Percentiles rank a stretch among this genome's conserved stretches.
phyloP scores from a whole-genome alignment of 129 eudicot species.

The Glebionis coronaria region DNA sequence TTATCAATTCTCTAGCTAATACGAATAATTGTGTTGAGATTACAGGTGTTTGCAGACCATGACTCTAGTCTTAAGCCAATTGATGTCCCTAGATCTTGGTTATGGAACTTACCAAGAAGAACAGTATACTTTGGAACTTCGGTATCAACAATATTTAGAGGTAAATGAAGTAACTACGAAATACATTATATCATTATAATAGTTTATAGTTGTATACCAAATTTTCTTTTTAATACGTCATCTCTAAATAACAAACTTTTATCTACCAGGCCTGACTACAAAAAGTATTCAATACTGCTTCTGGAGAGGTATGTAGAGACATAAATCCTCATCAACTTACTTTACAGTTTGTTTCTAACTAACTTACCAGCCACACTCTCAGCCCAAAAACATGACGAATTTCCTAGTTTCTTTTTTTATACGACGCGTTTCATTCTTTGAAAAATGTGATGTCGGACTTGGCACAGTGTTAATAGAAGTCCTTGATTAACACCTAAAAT shows the following conservation, averaged over 20 bases:
- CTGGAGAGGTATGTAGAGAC: conserved; percentile 69
- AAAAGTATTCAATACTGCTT: conserved; percentile 81
- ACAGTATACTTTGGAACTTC: conserved; percentile 93
- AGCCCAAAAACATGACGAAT: not conserved
- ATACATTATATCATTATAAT: not conserved
- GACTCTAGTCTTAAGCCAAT: conserved; percentile 80
- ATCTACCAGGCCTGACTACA: conserved; percentile 53
- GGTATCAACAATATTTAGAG: conserved; percentile 76
- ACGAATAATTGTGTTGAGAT: not conserved
- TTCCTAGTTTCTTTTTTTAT: no score
- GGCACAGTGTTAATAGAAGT: not conserved
- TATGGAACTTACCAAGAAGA: conserved; percentile 78
- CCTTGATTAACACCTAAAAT: not conserved
- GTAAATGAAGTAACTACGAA: conserved; percentile 31
- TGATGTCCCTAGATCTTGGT: conserved; percentile 71
- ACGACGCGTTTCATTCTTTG: not conserved
- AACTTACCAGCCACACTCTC: conserved; percentile 3
- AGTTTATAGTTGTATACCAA: not conserved
- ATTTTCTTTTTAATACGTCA: not conserved
- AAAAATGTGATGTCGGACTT: not conserved
- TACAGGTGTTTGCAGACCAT: conserved; percentile 92
- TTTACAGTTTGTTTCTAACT: not conserved
- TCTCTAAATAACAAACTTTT: conserved; percentile 9
- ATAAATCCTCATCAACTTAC: conserved; percentile 12
- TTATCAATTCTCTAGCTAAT: not conserved